A percentile compares a stretch with the other conserved stretches of the same genome.
Evolutionary conservation across 495 filamentous ascomycete species (phyloP).

Genomic region (Aspergillus haitiensis): DNA sequence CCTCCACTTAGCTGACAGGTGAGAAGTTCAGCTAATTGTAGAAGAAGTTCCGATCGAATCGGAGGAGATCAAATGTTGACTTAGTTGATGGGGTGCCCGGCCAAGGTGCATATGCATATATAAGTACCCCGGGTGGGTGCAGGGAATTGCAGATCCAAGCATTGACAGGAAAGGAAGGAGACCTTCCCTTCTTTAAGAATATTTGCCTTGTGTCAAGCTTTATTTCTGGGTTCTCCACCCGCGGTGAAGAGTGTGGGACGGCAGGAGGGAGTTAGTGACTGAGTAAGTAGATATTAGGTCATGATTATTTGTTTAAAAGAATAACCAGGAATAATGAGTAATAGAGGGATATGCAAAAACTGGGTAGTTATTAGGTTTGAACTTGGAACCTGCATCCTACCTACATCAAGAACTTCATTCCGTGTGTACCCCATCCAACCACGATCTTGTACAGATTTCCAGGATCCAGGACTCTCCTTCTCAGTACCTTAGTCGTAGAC

Average conservation of each 20-base stretch:
- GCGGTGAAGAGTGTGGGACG: not conserved
- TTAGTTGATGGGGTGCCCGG: not conserved
- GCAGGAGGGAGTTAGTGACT: not conserved
- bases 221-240: not conserved
- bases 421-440: not conserved
- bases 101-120: not conserved
- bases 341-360: not conserved
- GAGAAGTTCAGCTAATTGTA: not conserved
- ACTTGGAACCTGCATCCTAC: not conserved
- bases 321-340: not conserved
- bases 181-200: not conserved
- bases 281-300: too few species aligned
- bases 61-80: not conserved
- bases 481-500: too few species aligned
- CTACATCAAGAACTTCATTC: not conserved
- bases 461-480: not conserved
- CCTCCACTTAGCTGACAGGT: too few species aligned
- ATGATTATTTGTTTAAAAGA: not conserved
- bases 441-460: not conserved
- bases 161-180: conserved; percentile 5
- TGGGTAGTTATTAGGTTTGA: not conserved
- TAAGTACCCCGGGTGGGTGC: not conserved
- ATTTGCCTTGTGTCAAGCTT: not conserved
- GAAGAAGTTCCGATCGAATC: not conserved
- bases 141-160: not conserved